Conservation (phyloP, 768 basidiomycete species). For the Leccinum rimulosum region DNA sequence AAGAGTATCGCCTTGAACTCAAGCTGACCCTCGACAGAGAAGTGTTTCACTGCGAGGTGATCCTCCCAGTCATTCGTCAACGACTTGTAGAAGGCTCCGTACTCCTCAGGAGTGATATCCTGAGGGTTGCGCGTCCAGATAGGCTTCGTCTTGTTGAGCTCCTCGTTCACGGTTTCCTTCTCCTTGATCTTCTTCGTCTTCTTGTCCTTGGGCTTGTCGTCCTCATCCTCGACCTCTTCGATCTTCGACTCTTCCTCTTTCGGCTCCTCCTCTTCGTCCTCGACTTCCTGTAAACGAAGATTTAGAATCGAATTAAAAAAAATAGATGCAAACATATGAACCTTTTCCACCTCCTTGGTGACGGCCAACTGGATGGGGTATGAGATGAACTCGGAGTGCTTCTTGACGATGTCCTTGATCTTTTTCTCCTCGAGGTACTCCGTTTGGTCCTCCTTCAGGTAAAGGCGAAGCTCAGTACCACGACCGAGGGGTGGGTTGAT, state of each 20-base stretch:
- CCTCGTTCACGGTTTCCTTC: constrained; percentile 83
- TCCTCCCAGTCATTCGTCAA: constrained; percentile 99
- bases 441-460: constrained; percentile 97
- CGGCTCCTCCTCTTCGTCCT: constrained; percentile 74
- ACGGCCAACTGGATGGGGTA: constrained; percentile 99
- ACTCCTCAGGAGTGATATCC: constrained; percentile 93
- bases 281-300: constrained; percentile 62
- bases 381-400: constrained; percentile 99
- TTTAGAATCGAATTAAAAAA: constrained; percentile 3
- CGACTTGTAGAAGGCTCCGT: constrained; percentile 97
- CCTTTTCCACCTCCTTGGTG: constrained; percentile 99
- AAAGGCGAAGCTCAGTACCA: constrained; percentile 89
- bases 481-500: constrained; percentile 89
- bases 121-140: constrained; percentile 99
- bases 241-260: constrained; percentile 77
- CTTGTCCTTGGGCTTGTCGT: constrained; percentile 83
- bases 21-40: constrained; percentile 99
- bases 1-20: constrained; percentile 99
- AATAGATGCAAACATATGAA: constrained; percentile 31
- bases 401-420: constrained; percentile 99
- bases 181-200: constrained; percentile 96
- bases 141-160: constrained; percentile 99
- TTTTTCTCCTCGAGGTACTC: constrained; percentile 99
- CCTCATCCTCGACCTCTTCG: constrained; percentile 81
- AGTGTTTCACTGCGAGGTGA: constrained; percentile 99